A percentile compares a stretch with the other conserved stretches of the same genome.
These are phyloP conservation scores for Coniosporium tulheliwenetii DNA, from an alignment of 2,329 filamentous ascomycete genomes.

Conservation along the genomic window DNA sequence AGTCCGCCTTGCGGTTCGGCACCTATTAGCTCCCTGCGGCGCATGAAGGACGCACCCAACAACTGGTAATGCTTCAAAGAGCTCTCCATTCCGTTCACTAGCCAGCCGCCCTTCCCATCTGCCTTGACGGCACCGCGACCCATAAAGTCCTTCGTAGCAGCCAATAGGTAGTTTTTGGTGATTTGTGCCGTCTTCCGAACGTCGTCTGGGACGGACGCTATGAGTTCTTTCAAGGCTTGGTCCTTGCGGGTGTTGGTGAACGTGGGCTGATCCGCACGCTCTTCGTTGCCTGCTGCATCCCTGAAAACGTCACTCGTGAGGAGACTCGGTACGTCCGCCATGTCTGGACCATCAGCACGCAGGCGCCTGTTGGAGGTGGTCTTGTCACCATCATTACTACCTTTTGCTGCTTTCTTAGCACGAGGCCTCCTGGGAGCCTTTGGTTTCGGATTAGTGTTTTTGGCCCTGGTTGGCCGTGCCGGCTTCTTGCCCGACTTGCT, in stretches of 20 bases:
- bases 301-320: conserved; percentile 13
- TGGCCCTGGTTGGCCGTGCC: conserved; percentile 1
- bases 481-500: conserved; percentile 1
- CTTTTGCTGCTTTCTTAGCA: neutral
- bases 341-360: neutral
- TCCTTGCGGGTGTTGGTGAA: conserved; percentile 12
- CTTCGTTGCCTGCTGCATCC: conserved; percentile 12
- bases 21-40: conserved; percentile 31
- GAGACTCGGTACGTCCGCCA: conserved; percentile 5
- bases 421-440: conserved; percentile 2
- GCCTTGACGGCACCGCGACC: conserved; percentile 19
- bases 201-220: conserved; percentile 22
- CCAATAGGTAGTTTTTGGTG: conserved; percentile 21
- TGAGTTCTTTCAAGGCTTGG: conserved; percentile 22
- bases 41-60: conserved; percentile 38
- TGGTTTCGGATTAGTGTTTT: neutral
- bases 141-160: conserved; percentile 25
- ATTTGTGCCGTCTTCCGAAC: conserved; percentile 13
- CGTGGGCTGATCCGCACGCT: conserved; percentile 10
- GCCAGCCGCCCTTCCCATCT: conserved; percentile 21
- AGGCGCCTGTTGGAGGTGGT: conserved; percentile 7
- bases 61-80: conserved; percentile 35
- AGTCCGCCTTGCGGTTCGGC: conserved; percentile 20
- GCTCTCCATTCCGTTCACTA: conserved; percentile 31
- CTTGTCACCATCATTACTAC: conserved; percentile 4